These are phyloP conservation scores for Geotrichum siamense DNA, from an alignment of 1,139 yeast species.

Conservation along the genomic window DNA sequence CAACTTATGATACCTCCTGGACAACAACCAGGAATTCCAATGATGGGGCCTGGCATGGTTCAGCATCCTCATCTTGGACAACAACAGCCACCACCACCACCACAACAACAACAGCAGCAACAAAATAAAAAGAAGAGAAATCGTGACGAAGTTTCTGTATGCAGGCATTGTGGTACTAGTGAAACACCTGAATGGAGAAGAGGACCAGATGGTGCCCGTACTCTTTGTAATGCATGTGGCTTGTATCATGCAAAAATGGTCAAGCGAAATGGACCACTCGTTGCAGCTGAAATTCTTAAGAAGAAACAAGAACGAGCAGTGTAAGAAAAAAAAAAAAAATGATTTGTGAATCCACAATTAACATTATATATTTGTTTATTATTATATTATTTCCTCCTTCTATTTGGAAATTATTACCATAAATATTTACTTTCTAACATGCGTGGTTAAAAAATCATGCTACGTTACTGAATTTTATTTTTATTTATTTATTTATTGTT, in stretches of 20 bases:
- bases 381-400: too few relatives aligned
- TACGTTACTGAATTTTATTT: too few relatives aligned
- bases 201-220: constrained; percentile 80
- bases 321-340: not conserved
- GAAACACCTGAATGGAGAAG: constrained; percentile 91
- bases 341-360: not conserved
- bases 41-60: not conserved
- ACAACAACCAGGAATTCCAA: constrained; percentile 1
- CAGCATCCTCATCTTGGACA: not conserved
- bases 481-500: too few relatives aligned
- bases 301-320: constrained; percentile 11
- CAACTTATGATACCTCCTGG: not conserved
- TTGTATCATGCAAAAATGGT: constrained; percentile 64
- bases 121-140: constrained; percentile 9
- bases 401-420: too few relatives aligned
- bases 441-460: too few relatives aligned
- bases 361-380: too few relatives aligned
- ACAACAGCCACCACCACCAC: too few relatives aligned
- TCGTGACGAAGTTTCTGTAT: constrained; percentile 29
- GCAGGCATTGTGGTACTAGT: constrained; percentile 68
- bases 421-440: too few relatives aligned
- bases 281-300: constrained; percentile 12
- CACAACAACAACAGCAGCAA: constrained; percentile 5
- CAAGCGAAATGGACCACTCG: constrained; percentile 12
- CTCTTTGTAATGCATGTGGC: constrained; percentile 88